Evolutionary conservation across 2,329 filamentous ascomycete species (phyloP).

Genomic region (Penicillium sp.): DNA sequence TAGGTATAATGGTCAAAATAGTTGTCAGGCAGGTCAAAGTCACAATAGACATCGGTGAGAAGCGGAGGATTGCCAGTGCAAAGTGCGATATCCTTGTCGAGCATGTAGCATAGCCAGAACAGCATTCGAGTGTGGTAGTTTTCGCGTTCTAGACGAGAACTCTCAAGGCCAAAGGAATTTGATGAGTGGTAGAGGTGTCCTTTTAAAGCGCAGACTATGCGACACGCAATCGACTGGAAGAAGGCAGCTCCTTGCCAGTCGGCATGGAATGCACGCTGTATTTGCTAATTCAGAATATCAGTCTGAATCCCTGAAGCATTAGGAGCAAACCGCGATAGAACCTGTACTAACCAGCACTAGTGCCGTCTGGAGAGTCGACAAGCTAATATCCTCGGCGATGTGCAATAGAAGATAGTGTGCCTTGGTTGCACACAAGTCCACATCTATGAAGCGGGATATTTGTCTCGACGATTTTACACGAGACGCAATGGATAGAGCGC

Average conservation of each 20-base stretch:
- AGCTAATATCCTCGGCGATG: constrained; percentile 4
- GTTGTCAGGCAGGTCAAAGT: constrained; percentile 3
- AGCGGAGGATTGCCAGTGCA: constrained; percentile 15
- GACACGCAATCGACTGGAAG: constrained; percentile 14
- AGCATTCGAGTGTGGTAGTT: constrained; percentile 8
- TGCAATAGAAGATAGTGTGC: constrained; percentile 7
- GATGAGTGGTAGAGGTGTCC: constrained; percentile 3
- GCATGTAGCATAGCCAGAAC: constrained; percentile 15
- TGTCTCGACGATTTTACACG: background rate
- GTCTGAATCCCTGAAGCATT: background rate
- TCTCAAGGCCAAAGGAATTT: background rate
- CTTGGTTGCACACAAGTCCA: constrained; percentile 4
- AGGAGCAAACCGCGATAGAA: background rate
- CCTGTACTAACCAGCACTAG: constrained; percentile 10
- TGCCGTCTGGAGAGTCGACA: constrained; percentile 11
- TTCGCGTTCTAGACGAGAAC: background rate
- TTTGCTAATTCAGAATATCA: constrained; percentile 7
- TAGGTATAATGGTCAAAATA: constrained; percentile 5
- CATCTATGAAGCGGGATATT: background rate
- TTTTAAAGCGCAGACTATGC: constrained; percentile 11
- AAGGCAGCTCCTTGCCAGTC: constrained; percentile 14
- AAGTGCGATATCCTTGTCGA: constrained; percentile 13
- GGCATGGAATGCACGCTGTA: constrained; percentile 7
- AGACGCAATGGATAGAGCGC: constrained; percentile 10
- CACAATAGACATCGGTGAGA: constrained; percentile 16